These are phyloP conservation scores for Zanthoxylum bungeanum DNA, from an alignment of 345 rosid species.

Conservation along the genomic window DNA sequence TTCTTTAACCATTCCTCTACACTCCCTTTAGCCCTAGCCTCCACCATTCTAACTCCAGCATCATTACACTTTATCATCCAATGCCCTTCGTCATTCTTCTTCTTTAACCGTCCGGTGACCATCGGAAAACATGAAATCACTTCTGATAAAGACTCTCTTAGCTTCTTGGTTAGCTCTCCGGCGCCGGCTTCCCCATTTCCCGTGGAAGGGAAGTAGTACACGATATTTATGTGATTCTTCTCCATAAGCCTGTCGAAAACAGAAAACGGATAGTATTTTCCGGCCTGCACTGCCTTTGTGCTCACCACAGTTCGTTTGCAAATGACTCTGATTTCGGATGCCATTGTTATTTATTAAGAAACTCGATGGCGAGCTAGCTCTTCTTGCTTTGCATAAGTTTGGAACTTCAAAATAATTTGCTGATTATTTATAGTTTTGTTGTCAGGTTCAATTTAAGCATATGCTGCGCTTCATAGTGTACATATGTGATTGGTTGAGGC, in stretches of 20 bases:
- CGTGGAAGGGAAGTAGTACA: slow-evolving; percentile 49
- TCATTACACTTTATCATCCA: slow-evolving; percentile 79
- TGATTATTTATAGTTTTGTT: not conserved
- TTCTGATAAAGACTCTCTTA: slow-evolving; percentile 51
- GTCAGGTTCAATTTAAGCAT: too few relatives aligned
- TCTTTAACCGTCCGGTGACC: slow-evolving; percentile 50
- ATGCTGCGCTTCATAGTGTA: too few relatives aligned
- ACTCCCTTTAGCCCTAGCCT: slow-evolving; percentile 51
- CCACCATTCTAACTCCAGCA: slow-evolving; percentile 66
- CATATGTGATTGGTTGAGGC: too few relatives aligned
- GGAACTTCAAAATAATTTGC: not conserved
- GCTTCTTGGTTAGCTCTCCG: slow-evolving; percentile 40
- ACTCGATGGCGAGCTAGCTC: not conserved
- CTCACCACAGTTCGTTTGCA: slow-evolving; percentile 76
- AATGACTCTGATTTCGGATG: slow-evolving; percentile 21
- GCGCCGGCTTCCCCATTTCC: slow-evolving; percentile 11
- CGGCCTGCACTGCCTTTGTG: slow-evolving; percentile 50
- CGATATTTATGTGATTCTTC: slow-evolving; percentile 41
- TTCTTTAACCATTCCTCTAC: slow-evolving; percentile 55
- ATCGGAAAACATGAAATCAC: slow-evolving; percentile 45
- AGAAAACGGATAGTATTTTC: slow-evolving; percentile 34
- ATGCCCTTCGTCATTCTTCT: slow-evolving; percentile 21
- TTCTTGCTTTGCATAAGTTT: not conserved
- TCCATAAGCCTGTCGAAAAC: slow-evolving; percentile 70
- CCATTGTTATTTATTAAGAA: slow-evolving; percentile 13